phyloP scores from a whole-genome alignment of 1,139 yeast species.

The Scheffersomyces cryptocercus region DNA sequence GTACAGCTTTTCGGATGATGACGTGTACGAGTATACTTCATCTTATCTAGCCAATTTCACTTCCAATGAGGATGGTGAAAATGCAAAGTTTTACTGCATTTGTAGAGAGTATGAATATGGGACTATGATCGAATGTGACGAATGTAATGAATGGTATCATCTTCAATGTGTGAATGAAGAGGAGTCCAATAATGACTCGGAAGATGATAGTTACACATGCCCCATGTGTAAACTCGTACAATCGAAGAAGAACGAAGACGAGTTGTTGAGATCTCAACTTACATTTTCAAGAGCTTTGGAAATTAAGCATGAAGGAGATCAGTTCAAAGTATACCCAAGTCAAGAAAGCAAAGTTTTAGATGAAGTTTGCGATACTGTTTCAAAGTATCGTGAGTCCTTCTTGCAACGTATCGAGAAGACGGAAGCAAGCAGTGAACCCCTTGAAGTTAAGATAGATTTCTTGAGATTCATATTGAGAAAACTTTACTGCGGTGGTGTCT shows the following conservation, averaged over 20 bases:
- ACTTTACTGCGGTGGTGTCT: constrained; percentile 35
- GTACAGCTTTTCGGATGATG: constrained; percentile 43
- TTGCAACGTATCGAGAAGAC: constrained; percentile 15
- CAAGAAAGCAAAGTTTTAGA: constrained; percentile 34
- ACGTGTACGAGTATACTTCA: constrained; percentile 33
- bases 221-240: constrained; percentile 56
- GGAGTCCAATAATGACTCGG: constrained; percentile 23
- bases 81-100: constrained; percentile 52
- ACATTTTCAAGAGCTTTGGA: constrained; percentile 18
- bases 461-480: constrained; percentile 32
- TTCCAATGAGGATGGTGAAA: constrained; percentile 10
- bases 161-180: constrained; percentile 58
- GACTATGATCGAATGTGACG: constrained; percentile 77
- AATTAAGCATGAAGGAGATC: constrained; percentile 28
- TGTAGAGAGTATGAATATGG: constrained; percentile 73
- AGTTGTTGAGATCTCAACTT: constrained; percentile 19
- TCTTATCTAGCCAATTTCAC: constrained; percentile 22
- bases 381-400: constrained; percentile 10
- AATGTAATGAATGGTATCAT: constrained; percentile 83
- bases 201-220: constrained; percentile 54
- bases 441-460: constrained; percentile 22
- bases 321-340: constrained; percentile 38
- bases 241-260: constrained; percentile 17
- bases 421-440: constrained; percentile 8
- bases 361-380: constrained; percentile 17